Conservation (phyloP, 1,284 basidiomycete species). For the Naganishia cerealis region DNA sequence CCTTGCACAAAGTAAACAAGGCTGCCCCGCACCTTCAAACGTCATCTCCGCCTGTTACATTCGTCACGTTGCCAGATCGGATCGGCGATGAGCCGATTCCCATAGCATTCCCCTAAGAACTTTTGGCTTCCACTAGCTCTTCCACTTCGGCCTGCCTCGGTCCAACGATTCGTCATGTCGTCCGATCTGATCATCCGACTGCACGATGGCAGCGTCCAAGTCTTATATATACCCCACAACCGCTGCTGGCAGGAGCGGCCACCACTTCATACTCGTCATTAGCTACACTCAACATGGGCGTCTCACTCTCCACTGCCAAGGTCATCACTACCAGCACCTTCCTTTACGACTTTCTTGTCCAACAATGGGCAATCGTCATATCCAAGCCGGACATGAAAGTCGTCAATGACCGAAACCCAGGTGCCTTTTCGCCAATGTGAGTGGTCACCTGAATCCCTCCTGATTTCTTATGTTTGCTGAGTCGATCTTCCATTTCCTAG, state of each 20-base stretch:
- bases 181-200: slow-evolving; percentile 17
- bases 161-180: slow-evolving; percentile 26
- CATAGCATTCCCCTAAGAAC: too few relatives aligned
- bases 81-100: too few relatives aligned
- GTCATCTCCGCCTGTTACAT: too few relatives aligned
- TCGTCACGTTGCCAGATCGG: too few relatives aligned
- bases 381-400: slow-evolving; percentile 45
- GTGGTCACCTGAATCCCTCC: background rate
- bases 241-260: background rate
- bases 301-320: slow-evolving; percentile 44
- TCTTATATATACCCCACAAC: background rate
- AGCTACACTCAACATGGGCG: slow-evolving; percentile 40
- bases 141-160: background rate
- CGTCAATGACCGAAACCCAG: slow-evolving; percentile 43
- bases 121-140: too few relatives aligned
- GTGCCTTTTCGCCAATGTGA: slow-evolving; percentile 43
- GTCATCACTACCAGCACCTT: slow-evolving; percentile 41
- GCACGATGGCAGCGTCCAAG: background rate
- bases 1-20: too few relatives aligned
- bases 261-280: background rate
- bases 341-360: slow-evolving; percentile 40
- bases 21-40: too few relatives aligned
- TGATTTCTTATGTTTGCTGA: background rate
- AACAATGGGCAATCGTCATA: slow-evolving; percentile 41
- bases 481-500: background rate